Evolutionary conservation across 495 filamentous ascomycete genomes (phyloP).

Genomic region (Margaritispora aquatica): DNA sequence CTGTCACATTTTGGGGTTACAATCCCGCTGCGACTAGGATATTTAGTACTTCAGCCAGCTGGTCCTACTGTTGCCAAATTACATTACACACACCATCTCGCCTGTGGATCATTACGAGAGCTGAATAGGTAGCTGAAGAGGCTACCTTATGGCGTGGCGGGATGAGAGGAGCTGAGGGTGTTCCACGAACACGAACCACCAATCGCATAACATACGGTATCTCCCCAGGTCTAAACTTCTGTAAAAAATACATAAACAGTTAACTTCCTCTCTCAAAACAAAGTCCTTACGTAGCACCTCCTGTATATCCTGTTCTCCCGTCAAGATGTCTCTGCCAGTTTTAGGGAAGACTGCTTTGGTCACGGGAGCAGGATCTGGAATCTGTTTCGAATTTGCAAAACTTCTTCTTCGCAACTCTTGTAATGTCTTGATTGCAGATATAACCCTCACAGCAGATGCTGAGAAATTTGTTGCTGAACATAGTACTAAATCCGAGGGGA

Average conservation of each 20-base stretch:
- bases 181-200: not conserved
- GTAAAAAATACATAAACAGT: too few species aligned
- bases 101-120: not conserved
- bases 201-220: not conserved
- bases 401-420: constrained; percentile 51
- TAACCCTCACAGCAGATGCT: constrained; percentile 57
- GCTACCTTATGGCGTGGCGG: not conserved
- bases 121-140: not conserved
- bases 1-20: not conserved
- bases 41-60: not conserved
- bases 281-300: not conserved
- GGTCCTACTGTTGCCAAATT: too few species aligned
- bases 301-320: not conserved
- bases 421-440: constrained; percentile 62
- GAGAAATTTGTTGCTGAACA: constrained; percentile 37
- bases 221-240: not conserved
- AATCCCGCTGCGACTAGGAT: not conserved
- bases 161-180: not conserved
- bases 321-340: constrained; percentile 19
- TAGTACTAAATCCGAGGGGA: constrained; percentile 31
- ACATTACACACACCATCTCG: too few species aligned
- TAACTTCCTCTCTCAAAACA: too few species aligned
- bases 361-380: constrained; percentile 68
- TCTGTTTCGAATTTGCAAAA: constrained; percentile 63
- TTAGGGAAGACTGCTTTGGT: constrained; percentile 56